Percentiles rank a stretch among this genome's conserved stretches.
Evolutionary conservation across 1,284 basidiomycete species (phyloP).

Genomic region (Pyrrhoderma noxium): DNA sequence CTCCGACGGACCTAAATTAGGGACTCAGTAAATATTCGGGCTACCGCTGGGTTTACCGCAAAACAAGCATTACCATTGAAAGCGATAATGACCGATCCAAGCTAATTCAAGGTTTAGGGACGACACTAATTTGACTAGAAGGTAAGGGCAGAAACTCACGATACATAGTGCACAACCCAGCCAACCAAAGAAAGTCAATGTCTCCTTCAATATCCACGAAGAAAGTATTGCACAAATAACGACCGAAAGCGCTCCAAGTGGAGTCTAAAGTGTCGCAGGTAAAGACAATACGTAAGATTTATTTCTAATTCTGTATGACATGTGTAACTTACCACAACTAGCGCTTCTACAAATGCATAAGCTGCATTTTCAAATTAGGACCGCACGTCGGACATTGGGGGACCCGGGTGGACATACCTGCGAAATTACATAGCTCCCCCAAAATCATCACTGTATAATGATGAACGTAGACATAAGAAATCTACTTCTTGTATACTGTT

Average conservation of each 20-base stretch:
- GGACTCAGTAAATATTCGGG: background rate
- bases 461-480: constrained; percentile 20
- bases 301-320: background rate
- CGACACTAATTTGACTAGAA: background rate
- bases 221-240: constrained; percentile 67
- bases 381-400: background rate
- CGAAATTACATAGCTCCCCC: constrained; percentile 30
- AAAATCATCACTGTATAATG: constrained; percentile 34
- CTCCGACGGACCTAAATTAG: constrained; percentile 40
- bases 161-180: constrained; percentile 55
- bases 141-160: constrained; percentile 24
- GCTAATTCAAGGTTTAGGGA: constrained; percentile 14
- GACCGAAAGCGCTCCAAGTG: constrained; percentile 62
- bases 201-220: constrained; percentile 61
- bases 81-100: constrained; percentile 33
- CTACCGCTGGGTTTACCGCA: background rate
- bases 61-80: constrained; percentile 39
- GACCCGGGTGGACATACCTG: constrained; percentile 8
- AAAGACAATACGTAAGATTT: constrained; percentile 5
- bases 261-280: constrained; percentile 35
- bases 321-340: constrained; percentile 36
- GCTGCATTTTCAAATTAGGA: constrained; percentile 19
- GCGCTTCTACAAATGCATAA: constrained; percentile 43
- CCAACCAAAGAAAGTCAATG: constrained; percentile 51
- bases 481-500: background rate